Evolutionary conservation across 73 alveolate species (phyloP), one percentile per base, ranked within the genome.

Genomic region (Blepharisma japonicum): DNA sequence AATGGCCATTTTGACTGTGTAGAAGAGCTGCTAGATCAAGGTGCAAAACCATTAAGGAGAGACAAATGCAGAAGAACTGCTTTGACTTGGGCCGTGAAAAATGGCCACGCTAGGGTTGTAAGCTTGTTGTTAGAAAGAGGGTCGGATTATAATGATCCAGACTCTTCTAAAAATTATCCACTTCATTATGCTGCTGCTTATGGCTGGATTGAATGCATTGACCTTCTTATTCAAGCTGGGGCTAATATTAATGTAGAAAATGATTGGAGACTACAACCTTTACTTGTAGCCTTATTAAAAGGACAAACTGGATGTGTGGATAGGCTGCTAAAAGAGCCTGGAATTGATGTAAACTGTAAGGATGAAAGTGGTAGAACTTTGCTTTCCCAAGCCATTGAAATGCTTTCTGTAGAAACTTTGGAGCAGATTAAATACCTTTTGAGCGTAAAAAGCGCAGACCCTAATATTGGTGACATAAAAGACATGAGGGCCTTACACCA

Each of bases 111-210:
- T n/a, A 87, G 90, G 68, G 86, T 96, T 14, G 96, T 90, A 23
- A 78, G 94, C 25, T 71, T 84, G 39, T 84, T 96, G 21, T 85
- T 96, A 6, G 51, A 88, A 55, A 85, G 89, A 81, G 99, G 99
- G 4, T 93, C 96, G 9, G 96, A 89, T 25, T 94, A 82, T 86
- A 90, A 92, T 51, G 82, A 67, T 18, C 92, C 93, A 11, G 99
- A 96, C 77, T 89, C 97, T 45, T 94, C 98, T 11, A 82, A 79
- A 68, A 96, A 96, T 77, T 77, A 88, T 23, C 98, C 99, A 9
- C 87, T 96, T 5, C 99, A 96, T 83, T 96, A 96, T 86, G 99
- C 99, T 25, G 93, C 97, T 53, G 98, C 98, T 0, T 96, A 90
- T 53, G 99, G 99, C 7, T 94, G 90, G 89, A 77, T 78, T 51